Conservation (phyloP, 2,329 filamentous ascomycete species). For the Endothia cerciana region DNA sequence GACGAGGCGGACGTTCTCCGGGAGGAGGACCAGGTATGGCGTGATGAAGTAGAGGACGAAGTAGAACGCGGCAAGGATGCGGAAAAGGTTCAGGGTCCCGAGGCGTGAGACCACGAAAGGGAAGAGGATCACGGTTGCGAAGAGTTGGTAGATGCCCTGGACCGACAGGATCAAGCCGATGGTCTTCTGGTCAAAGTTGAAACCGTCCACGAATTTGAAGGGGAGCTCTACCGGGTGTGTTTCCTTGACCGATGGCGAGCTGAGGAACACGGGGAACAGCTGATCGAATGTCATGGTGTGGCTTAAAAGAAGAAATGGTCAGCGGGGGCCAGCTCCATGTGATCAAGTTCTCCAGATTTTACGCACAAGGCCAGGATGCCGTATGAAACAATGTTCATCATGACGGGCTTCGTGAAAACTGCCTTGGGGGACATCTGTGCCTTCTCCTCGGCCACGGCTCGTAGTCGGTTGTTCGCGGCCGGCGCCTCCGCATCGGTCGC, state of each 20-base stretch:
- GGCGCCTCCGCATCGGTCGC: constrained; percentile 34
- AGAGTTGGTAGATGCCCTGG: constrained; percentile 87
- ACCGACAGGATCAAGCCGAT: constrained; percentile 88
- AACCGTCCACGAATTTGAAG: constrained; percentile 87
- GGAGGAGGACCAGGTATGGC: constrained; percentile 87
- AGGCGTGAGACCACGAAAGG: constrained; percentile 75
- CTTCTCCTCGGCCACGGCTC: constrained; percentile 20
- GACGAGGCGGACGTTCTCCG: constrained; percentile 69
- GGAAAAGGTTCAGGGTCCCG: constrained; percentile 81
- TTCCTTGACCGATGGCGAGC: constrained; percentile 59
- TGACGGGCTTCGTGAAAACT: constrained; percentile 82
- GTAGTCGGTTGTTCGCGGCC: constrained; percentile 21
- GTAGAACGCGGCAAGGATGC: constrained; percentile 79
- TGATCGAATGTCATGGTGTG: constrained; percentile 98
- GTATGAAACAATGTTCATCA: constrained; percentile 86
- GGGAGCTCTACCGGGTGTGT: constrained; percentile 65
- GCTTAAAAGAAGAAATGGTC: constrained; percentile 56
- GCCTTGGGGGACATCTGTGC: constrained; percentile 34
- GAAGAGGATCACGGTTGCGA: constrained; percentile 83
- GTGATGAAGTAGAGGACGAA: constrained; percentile 85
- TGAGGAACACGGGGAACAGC: constrained; percentile 89
- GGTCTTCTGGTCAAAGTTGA: constrained; percentile 78
- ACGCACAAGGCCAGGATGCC: constrained; percentile 94
- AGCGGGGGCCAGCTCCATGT: constrained; percentile 27
- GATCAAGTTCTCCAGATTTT: background rate